These are phyloP conservation scores for Cercospora sp. DNA, from an alignment of 2,329 filamentous ascomycete genomes.

Conservation along the genomic window DNA sequence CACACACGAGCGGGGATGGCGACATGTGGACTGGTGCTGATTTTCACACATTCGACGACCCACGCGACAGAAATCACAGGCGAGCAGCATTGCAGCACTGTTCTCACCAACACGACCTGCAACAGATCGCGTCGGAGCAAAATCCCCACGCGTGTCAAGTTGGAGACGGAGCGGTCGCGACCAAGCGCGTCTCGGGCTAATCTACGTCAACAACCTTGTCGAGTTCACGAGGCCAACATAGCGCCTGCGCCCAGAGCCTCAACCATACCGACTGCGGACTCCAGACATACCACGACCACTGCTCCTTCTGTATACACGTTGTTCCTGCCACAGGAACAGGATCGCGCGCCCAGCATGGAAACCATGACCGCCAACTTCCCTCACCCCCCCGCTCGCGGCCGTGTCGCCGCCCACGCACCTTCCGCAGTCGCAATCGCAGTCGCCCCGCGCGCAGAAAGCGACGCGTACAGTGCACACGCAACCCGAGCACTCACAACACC, in stretches of 20 bases:
- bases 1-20: not conserved
- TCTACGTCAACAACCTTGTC: conserved; percentile 8
- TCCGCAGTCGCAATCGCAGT: conserved; percentile 12
- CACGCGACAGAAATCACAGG: not conserved
- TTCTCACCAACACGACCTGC: not conserved
- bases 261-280: not conserved
- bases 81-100: not conserved
- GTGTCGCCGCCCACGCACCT: conserved; percentile 15
- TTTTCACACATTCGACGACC: not conserved
- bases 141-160: not conserved
- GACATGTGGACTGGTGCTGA: not conserved
- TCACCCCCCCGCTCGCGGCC: conserved; percentile 16
- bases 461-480: conserved; percentile 31
- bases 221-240: conserved; percentile 11
- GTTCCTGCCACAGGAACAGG: not conserved
- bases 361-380: conserved; percentile 26
- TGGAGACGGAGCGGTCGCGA: not conserved
- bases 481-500: conserved; percentile 17
- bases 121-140: not conserved
- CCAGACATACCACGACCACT: not conserved
- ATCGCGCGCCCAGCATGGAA: conserved; percentile 20
- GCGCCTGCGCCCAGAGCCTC: not conserved
- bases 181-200: conserved; percentile 1
- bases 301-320: not conserved
- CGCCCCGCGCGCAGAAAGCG: conserved; percentile 17